Evolutionary conservation across 331 rosid species (phyloP).

Genomic region (Stylosanthes scabra): DNA sequence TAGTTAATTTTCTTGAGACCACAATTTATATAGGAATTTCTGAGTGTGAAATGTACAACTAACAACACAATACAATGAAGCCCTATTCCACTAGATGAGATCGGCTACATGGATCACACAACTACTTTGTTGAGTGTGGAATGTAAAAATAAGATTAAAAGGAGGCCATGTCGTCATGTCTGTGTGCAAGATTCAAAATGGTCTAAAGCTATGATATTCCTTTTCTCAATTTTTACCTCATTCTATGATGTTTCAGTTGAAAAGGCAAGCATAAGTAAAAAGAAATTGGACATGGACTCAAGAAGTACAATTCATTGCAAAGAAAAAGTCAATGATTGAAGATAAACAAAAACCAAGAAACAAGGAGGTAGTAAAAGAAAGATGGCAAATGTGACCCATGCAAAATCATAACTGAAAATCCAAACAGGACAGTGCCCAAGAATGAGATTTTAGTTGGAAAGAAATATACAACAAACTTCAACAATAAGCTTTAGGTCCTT

Average conservation of each 20-base stretch:
- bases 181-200: neutral
- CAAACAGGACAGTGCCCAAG: slow-evolving; percentile 9
- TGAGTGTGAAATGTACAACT: neutral
- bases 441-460: neutral
- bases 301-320: neutral
- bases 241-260: slow-evolving; percentile 11
- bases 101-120: no score
- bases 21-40: slow-evolving; percentile 4
- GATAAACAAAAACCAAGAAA: neutral
- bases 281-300: neutral
- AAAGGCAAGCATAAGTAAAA: neutral
- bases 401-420: neutral
- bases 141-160: no score
- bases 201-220: neutral
- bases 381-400: neutral
- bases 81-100: no score
- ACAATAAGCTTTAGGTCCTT: slow-evolving; percentile 7
- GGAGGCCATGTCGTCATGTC: neutral
- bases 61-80: neutral
- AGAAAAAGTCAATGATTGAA: neutral
- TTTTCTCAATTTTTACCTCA: neutral
- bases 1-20: neutral
- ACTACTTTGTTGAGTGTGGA: neutral
- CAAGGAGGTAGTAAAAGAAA: neutral
- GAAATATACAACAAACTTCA: neutral